Conservation (phyloP, 1,139 yeast genomes). For the Geotrichum fermentans region DNA sequence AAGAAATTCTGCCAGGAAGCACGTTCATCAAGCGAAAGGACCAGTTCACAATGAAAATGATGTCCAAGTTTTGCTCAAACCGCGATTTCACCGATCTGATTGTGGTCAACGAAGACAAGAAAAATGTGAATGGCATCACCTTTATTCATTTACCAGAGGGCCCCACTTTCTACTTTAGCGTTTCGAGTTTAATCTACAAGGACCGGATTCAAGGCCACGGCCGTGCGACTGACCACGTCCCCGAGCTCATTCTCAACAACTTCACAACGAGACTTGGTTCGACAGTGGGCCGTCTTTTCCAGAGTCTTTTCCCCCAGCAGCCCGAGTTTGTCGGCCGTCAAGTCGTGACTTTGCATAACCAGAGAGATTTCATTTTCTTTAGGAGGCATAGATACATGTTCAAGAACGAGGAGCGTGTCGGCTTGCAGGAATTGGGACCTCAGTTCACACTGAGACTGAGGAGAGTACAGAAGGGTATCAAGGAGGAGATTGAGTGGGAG, state of each 20-base stretch:
- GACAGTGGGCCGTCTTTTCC: conserved; percentile 87
- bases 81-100: conserved; percentile 83
- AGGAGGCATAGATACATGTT: conserved; percentile 91
- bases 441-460: conserved; percentile 87
- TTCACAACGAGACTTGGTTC: conserved; percentile 89
- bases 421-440: conserved; percentile 93
- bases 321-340: conserved; percentile 96
- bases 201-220: conserved; percentile 75
- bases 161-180: conserved; percentile 86
- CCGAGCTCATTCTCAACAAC: conserved; percentile 86
- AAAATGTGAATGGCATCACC: conserved; percentile 83
- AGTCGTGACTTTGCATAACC: conserved; percentile 91
- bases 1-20: conserved; percentile 79
- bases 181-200: conserved; percentile 61
- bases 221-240: conserved; percentile 80
- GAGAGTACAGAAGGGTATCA: conserved; percentile 84
- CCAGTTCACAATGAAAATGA: conserved; percentile 78
- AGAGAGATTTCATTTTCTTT: conserved; percentile 90
- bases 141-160: conserved; percentile 92
- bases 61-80: conserved; percentile 74
- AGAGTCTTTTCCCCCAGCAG: conserved; percentile 81
- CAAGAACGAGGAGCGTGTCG: conserved; percentile 84
- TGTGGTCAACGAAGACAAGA: conserved; percentile 89
- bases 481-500: conserved; percentile 94
- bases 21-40: conserved; percentile 83